Evolutionary conservation across 225 moss, liverwort and hornwort genomes (phyloP).

Genomic region (Antitrichia curtipendula): DNA sequence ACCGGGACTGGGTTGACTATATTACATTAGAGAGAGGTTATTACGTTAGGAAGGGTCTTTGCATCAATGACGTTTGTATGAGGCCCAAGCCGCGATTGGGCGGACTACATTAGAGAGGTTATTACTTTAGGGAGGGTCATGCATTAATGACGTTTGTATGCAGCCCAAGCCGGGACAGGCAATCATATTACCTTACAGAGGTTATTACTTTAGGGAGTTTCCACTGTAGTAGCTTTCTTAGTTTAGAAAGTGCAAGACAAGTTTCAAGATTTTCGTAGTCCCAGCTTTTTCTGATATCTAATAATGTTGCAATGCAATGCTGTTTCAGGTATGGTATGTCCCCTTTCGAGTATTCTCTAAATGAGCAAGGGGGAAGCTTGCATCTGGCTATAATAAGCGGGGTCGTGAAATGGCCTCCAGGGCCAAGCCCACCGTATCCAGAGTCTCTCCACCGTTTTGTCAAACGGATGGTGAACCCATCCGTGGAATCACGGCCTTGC

Average conservation of each 20-base stretch:
- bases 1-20: too few relatives aligned
- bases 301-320: not conserved
- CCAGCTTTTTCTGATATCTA: not conserved
- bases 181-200: too few relatives aligned
- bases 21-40: too few relatives aligned
- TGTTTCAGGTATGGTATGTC: constrained; percentile 82
- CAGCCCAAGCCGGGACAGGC: too few relatives aligned
- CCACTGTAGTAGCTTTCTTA: not conserved
- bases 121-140: too few relatives aligned
- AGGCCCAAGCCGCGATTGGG: too few relatives aligned
- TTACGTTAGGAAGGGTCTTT: too few relatives aligned
- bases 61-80: too few relatives aligned
- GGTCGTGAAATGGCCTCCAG: constrained; percentile 66
- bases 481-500: constrained; percentile 43
- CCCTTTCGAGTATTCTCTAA: constrained; percentile 75
- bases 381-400: constrained; percentile 78
- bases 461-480: constrained; percentile 80
- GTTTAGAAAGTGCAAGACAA: not conserved
- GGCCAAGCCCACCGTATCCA: constrained; percentile 70
- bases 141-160: too few relatives aligned
- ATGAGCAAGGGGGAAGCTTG: constrained; percentile 84
- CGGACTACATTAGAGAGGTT: too few relatives aligned
- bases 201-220: too few relatives aligned
- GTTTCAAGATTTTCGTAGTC: not conserved
- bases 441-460: constrained; percentile 64